Percentiles rank a stretch among this genome's conserved stretches.
phyloP scores from a whole-genome alignment of 2,329 filamentous ascomycete species.

The Fusarium sp. region DNA sequence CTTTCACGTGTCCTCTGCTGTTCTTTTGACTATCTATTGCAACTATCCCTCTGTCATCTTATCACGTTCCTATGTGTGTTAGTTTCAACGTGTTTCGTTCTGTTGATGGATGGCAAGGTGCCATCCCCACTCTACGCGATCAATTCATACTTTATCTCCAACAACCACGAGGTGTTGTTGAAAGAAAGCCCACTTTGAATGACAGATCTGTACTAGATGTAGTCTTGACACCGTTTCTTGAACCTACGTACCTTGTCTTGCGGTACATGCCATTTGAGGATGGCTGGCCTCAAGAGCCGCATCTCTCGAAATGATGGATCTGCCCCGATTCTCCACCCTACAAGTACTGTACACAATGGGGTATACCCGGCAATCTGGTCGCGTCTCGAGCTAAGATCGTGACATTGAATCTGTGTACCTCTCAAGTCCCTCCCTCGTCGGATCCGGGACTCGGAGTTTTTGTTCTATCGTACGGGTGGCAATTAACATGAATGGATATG shows the following conservation, averaged over 20 bases:
- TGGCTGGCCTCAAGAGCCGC: slow-evolving; percentile 42
- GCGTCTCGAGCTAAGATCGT: slow-evolving; percentile 43
- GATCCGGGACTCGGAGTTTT: slow-evolving; percentile 24
- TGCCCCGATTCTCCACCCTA: slow-evolving; percentile 42
- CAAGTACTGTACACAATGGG: slow-evolving; percentile 38
- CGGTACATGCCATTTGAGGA: slow-evolving; percentile 24
- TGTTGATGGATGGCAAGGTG: background rate
- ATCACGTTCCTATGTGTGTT: background rate
- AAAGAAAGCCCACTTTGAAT: background rate
- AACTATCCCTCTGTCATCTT: background rate
- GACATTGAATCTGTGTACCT: slow-evolving; percentile 42
- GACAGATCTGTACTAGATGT: background rate
- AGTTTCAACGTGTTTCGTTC: background rate
- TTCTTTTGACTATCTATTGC: background rate
- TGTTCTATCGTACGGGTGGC: slow-evolving; percentile 11
- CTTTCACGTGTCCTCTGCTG: background rate
- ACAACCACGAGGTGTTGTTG: background rate
- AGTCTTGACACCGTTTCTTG: slow-evolving; percentile 7
- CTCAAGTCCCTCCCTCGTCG: slow-evolving; percentile 38
- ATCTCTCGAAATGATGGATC: slow-evolving; percentile 38
- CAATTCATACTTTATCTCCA: background rate
- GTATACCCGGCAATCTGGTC: slow-evolving; percentile 42
- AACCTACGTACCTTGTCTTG: slow-evolving; percentile 14
- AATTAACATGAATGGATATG: background rate
- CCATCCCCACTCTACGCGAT: slow-evolving; percentile 13